Evolutionary conservation across 2,329 filamentous ascomycete genomes (phyloP), one percentile per base, ranked within the genome.

Genomic region (Cytospora schulzeri): DNA sequence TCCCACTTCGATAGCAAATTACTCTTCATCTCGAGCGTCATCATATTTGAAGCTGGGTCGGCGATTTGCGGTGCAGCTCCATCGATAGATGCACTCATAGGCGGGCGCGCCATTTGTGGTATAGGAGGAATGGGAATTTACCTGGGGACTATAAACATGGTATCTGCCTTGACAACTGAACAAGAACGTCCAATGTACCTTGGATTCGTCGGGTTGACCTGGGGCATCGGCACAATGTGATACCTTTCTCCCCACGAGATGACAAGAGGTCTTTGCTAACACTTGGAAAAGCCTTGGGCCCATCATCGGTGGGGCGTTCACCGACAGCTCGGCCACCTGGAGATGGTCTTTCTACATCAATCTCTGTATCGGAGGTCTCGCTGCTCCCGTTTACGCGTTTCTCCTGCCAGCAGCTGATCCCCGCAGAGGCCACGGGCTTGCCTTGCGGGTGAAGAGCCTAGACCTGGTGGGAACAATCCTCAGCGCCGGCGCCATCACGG

Each of bases 261-360:
- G 33, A 41, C 11, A 28, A 26, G 9, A 41, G 41, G 28, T 7
- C 17, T 51, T 61, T 31, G 28, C 57, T 41, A 6, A 50, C 29
- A 4, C 26, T 4, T 29, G 5, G 57, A 59, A 51, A 22, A 59
- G 41, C 19, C 48, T 53, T 14, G 35, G 50, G 14, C 51, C 50
- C 50, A 60, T 60, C 24, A 54, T 54, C 58, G 35, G 50, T 50
- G 81, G 81, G 22, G 78, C 76, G 0, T 82, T 84, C 51, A 73
- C 73, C 7, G 76, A 78, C 28, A 76, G 71, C 8, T 64, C 73
- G 0, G 80, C 76, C 0, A 77, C 75, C 0, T 84, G 81, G 81
- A 67, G 81, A 52, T 82, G 77, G 77, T 74, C 74, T 0, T 83
- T 83, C 63, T 88, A 88, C 69, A 81, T 88, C 74, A 88, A 87